A percentile compares a stretch with the other conserved stretches of the same genome.
Evolutionary conservation across 164 flowering plant species (phyloP).

Genomic region (Magnolia sinica): DNA sequence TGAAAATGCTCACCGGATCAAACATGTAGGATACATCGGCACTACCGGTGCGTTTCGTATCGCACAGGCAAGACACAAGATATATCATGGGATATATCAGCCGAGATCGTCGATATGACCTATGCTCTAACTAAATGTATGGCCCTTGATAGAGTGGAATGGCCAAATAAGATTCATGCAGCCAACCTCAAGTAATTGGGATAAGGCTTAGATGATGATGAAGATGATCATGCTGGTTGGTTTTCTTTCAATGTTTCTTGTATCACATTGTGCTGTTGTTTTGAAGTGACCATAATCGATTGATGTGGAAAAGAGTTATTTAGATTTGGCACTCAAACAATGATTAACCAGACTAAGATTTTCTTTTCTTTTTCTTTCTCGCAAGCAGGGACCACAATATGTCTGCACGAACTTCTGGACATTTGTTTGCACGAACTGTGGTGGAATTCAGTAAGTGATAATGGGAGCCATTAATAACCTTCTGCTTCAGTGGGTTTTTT

Average conservation of each 20-base stretch:
- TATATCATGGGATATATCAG: too few relatives aligned
- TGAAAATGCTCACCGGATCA: too few relatives aligned
- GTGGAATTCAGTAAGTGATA: conserved; percentile 94
- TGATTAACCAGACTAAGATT: not conserved
- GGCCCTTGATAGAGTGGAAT: not conserved
- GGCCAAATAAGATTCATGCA: not conserved
- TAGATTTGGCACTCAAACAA: not conserved
- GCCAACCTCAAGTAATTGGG: not conserved
- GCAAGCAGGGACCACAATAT: conserved; percentile 91
- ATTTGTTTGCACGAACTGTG: conserved; percentile 88
- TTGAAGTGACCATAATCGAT: not conserved
- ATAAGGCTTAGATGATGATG: not conserved
- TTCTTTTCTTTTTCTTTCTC: conserved; percentile 4
- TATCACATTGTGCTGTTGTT: not conserved
- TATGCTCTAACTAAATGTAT: too few relatives aligned
- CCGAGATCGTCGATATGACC: too few relatives aligned
- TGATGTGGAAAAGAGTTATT: not conserved
- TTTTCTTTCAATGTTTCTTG: not conserved
- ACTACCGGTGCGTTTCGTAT: too few relatives aligned
- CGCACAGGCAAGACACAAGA: too few relatives aligned
- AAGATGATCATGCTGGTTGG: not conserved
- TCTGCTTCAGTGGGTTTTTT: not conserved
- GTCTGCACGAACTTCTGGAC: conserved; percentile 97
- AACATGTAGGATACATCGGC: too few relatives aligned
- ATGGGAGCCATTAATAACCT: not conserved